Conservation (phyloP, 1,284 basidiomycete genomes). For the Rhodotorula sp. region DNA sequence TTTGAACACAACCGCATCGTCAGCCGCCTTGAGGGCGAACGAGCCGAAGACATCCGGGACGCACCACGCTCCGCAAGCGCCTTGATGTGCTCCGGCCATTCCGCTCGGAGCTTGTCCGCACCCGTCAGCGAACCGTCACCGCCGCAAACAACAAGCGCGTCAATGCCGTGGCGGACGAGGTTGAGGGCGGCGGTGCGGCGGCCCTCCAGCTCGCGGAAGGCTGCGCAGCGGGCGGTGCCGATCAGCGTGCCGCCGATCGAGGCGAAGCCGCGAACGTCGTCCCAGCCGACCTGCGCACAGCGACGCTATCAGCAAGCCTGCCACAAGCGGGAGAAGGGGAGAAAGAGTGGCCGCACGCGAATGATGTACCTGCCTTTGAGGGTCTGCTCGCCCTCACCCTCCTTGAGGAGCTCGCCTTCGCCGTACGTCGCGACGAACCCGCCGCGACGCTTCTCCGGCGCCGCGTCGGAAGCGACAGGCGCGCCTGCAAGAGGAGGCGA, state of each 20-base stretch:
- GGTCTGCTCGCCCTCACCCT: constrained; percentile 80
- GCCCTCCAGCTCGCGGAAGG: constrained; percentile 85
- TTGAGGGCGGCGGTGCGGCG: constrained; percentile 84
- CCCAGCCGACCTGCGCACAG: constrained; percentile 75
- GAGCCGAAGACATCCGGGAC: constrained; percentile 24
- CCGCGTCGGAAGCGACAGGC: constrained; percentile 3
- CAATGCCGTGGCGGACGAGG: constrained; percentile 92
- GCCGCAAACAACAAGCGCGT: constrained; percentile 93
- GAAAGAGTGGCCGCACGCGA: constrained; percentile 52
- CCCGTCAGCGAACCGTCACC: constrained; percentile 96
- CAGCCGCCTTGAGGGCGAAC: background rate
- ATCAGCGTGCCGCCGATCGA: constrained; percentile 88
- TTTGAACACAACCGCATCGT: background rate
- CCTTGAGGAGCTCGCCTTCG: constrained; percentile 82
- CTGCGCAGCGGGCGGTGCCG: constrained; percentile 85
- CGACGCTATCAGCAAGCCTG: background rate
- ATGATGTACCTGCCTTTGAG: constrained; percentile 93
- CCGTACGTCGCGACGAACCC: constrained; percentile 67
- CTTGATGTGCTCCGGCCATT: constrained; percentile 84
- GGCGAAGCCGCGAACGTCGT: constrained; percentile 95
- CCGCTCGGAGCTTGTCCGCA: constrained; percentile 86
- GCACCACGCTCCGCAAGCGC: constrained; percentile 66
- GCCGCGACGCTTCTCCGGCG: constrained; percentile 19
- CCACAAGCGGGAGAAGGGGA: too few species aligned
- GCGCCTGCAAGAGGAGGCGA: constrained; percentile 19